These are phyloP conservation scores for Penicillium griseofulvum DNA, from an alignment of 2,329 filamentous ascomycete species.

Conservation along the genomic window DNA sequence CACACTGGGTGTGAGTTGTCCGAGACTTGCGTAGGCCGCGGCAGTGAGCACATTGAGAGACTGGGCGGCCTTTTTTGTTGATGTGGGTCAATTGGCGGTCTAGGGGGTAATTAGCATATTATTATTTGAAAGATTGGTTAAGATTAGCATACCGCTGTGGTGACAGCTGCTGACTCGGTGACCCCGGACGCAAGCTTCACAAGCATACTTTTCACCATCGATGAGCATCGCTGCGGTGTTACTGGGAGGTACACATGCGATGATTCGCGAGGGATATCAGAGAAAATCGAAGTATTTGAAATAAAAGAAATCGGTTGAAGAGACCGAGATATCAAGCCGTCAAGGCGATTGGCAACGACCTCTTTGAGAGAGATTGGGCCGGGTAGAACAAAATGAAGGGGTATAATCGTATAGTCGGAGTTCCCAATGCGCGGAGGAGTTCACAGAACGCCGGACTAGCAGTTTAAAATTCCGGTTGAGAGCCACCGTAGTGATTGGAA, in stretches of 20 bases:
- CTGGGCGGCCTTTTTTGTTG: conserved; percentile 94
- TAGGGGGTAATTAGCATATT: conserved; percentile 40
- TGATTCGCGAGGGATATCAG: conserved; percentile 31
- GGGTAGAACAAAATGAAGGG: conserved; percentile 29
- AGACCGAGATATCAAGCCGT: conserved; percentile 25
- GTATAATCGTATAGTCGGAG: conserved; percentile 33
- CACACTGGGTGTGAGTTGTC: conserved; percentile 90
- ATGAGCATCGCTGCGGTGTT: conserved; percentile 64
- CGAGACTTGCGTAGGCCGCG: conserved; percentile 94
- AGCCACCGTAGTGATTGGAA: conserved; percentile 7
- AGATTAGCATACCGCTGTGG: conserved; percentile 72
- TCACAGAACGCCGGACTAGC: conserved; percentile 21
- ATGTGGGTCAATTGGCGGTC: conserved; percentile 91
- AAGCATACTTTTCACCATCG: conserved; percentile 96
- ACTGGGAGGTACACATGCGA: conserved; percentile 42
- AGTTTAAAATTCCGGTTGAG: conserved; percentile 4
- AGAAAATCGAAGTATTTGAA: conserved; percentile 16
- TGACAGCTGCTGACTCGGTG: conserved; percentile 99
- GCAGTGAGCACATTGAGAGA: conserved; percentile 97
- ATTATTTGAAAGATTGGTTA: neutral
- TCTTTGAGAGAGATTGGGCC: conserved; percentile 26
- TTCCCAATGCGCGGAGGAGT: conserved; percentile 29
- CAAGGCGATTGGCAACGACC: conserved; percentile 27
- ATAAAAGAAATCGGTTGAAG: conserved; percentile 10
- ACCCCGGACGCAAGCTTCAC: conserved; percentile 95